phyloP scores from a whole-genome alignment of 164 flowering plant genomes.

The Annona cherimola region DNA sequence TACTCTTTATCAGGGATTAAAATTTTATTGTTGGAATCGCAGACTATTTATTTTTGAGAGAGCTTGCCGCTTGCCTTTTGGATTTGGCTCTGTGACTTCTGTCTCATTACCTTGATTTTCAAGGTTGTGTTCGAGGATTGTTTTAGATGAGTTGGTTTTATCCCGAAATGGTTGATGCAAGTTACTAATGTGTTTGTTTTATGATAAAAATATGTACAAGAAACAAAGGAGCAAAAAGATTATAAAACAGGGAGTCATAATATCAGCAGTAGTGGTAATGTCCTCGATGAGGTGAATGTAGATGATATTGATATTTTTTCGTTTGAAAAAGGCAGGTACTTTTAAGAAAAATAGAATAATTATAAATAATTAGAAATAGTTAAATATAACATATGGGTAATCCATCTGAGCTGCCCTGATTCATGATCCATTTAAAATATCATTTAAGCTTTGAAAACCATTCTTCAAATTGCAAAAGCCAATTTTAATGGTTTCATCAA shows the following conservation, averaged over 20 bases:
- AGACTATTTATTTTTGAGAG: conserved; percentile 10
- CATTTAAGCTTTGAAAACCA: no score
- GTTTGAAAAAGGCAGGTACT: no score
- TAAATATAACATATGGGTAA: no score
- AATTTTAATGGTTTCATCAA: no score
- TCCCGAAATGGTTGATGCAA: background rate
- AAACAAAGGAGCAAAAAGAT: no score
- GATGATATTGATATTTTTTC: no score
- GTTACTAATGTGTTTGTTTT: background rate
- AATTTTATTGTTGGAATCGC: conserved; percentile 7
- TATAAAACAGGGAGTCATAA: background rate
- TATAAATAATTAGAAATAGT: no score
- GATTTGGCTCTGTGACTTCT: background rate
- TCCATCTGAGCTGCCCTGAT: no score
- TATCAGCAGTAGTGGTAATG: background rate
- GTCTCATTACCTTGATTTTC: background rate
- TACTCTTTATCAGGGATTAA: conserved; percentile 5
- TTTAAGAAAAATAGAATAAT: no score
- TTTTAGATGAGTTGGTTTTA: background rate
- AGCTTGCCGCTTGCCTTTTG: background rate
- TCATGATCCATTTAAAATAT: no score
- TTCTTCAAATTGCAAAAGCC: no score
- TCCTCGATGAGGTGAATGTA: background rate
- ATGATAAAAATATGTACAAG: no score
- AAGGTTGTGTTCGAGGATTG: background rate